phyloP scores from a whole-genome alignment of 192 early-diverging fungal genomes.

The Entophlyctis luteolus region DNA sequence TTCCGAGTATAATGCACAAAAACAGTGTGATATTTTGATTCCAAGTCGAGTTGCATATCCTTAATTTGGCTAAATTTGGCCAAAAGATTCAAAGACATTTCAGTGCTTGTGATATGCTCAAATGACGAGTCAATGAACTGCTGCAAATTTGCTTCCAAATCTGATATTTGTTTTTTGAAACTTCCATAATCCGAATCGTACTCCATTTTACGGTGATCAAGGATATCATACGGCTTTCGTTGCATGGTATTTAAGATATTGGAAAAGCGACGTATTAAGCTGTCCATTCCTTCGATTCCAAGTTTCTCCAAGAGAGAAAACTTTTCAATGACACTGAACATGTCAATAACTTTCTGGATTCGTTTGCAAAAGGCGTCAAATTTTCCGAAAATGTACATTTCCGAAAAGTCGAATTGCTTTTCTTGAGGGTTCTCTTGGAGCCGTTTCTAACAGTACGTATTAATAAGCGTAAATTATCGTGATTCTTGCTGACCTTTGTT shows the following conservation, averaged over 20 bases:
- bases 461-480: constrained; percentile 16
- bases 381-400: constrained; percentile 71
- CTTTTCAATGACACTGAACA: constrained; percentile 66
- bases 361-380: constrained; percentile 69
- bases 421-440: constrained; percentile 59
- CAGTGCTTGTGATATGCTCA: constrained; percentile 59
- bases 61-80: constrained; percentile 60
- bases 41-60: constrained; percentile 63
- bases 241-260: constrained; percentile 63
- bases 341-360: constrained; percentile 65
- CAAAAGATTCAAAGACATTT: constrained; percentile 55
- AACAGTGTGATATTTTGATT: constrained; percentile 62
- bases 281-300: constrained; percentile 64
- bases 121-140: constrained; percentile 64
- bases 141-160: constrained; percentile 56
- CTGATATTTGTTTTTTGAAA: constrained; percentile 65
- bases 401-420: constrained; percentile 66
- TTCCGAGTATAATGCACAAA: constrained; percentile 60
- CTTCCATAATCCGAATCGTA: constrained; percentile 62
- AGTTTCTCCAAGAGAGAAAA: constrained; percentile 55
- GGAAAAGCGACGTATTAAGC: constrained; percentile 54
- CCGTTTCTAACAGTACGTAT: constrained; percentile 15
- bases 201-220: constrained; percentile 67
- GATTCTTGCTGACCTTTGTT: constrained; percentile 42
- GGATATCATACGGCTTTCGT: constrained; percentile 64